Evolutionary conservation across 2,329 filamentous ascomycete species (phyloP), one percentile per base, ranked within the genome.

Genomic region (Colletotrichum magnum): DNA sequence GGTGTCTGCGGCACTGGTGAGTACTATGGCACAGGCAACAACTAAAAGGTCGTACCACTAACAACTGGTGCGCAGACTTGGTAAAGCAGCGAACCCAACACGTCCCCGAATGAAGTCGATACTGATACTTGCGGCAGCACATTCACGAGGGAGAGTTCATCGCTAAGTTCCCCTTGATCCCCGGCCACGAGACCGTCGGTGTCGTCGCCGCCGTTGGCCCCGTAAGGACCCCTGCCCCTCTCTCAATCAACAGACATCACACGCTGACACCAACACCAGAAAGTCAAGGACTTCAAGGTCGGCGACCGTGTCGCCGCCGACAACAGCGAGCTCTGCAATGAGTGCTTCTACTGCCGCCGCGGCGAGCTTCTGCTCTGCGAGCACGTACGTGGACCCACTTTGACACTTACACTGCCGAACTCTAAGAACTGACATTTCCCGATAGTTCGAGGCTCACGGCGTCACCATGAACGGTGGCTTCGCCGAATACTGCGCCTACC

Each of bases 321-420:
- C 74, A 90, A 90, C 77, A 87, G 88, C 16, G 88, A 93, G 77
- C 86, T 92, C 51, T 93, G 91, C 79, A 88, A 88, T 57, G 87
- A 90, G 79, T 93, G 91, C 82, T 92, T 92, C 84, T 92, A 93
- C 83, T 93, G 91, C 82, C 88, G 89, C 72, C 88, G 90, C 65
- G 90, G 91, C 60, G 86, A 93, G 76, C 84, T 88, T 36, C 81
- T 93, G 54, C 87, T 93, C 64, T 94, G 91, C 78, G 90, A 92
- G 79, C 86, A 91, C 73, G 78, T 80, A 64, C 65, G 78, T 70
- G 21, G 12, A n/a, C 16, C 47, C 6, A 16, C 1, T 26, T 45
- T 32, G 39, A 36, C 52, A 57, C 52, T 58, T n/a, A 52, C n/a
- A 65, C 62, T 24, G n/a, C 18, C 12, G 9, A 32, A 28, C 18